These are phyloP conservation scores for Kodamaea kakaduensis DNA, from an alignment of 805 yeast genomes.

Conservation along the genomic window DNA sequence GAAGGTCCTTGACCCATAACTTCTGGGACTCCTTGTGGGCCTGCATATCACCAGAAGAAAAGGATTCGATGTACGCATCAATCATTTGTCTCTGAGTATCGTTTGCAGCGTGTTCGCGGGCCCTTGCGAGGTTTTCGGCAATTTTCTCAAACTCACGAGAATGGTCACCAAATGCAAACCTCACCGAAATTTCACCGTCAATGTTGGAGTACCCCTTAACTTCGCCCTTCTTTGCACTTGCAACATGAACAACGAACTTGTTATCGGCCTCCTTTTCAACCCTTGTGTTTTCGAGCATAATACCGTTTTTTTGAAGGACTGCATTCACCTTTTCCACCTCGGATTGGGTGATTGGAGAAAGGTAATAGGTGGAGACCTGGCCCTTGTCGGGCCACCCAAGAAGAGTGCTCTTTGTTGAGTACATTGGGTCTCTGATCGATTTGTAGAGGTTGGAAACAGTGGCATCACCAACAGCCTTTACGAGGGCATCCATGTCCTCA, in stretches of 20 bases:
- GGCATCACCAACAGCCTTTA: slow-evolving; percentile 39
- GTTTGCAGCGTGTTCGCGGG: slow-evolving; percentile 64
- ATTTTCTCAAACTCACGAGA: slow-evolving; percentile 58
- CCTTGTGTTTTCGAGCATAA: slow-evolving; percentile 79
- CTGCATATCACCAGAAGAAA: slow-evolving; percentile 76
- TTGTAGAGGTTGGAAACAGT: slow-evolving; percentile 34
- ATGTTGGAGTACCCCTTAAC: slow-evolving; percentile 48
- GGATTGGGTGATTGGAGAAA: slow-evolving; percentile 42
- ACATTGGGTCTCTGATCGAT: slow-evolving; percentile 47
- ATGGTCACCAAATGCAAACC: slow-evolving; percentile 77
- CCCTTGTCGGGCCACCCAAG: slow-evolving; percentile 80
- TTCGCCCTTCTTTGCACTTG: slow-evolving; percentile 55
- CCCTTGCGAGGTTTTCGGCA: slow-evolving; percentile 51
- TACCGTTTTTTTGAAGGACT: slow-evolving; percentile 56
- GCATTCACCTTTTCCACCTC: slow-evolving; percentile 68
- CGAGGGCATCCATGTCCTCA: slow-evolving; percentile 44
- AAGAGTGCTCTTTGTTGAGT: slow-evolving; percentile 46
- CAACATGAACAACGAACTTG: slow-evolving; percentile 60
- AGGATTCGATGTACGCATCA: slow-evolving; percentile 61
- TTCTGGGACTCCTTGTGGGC: slow-evolving; percentile 83
- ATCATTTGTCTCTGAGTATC: slow-evolving; percentile 67
- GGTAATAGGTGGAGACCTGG: slow-evolving; percentile 72
- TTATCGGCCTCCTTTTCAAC: slow-evolving; percentile 51
- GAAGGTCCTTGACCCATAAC: slow-evolving; percentile 82
- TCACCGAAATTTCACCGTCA: slow-evolving; percentile 40